Evolutionary conservation across 2,329 filamentous ascomycete genomes (phyloP), one percentile per base, ranked within the genome.

Genomic region (Talaromyces atroroseus): DNA sequence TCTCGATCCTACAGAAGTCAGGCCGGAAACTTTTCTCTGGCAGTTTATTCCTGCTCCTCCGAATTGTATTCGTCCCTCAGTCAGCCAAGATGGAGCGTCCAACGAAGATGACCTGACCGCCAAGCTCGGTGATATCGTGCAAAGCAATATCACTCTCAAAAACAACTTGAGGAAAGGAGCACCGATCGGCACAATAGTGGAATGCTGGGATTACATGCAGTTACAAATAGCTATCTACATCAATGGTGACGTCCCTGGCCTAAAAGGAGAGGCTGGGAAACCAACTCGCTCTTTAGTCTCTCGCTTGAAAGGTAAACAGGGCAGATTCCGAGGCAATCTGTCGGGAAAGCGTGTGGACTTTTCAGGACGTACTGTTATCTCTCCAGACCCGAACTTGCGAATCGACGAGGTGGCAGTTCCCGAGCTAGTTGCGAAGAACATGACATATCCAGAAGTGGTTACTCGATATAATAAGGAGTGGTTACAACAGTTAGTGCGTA

Each of bases 341-440:
- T 97, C 92, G 0, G 94, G 94, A 69, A 99, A 99, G 74, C 92
- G 94, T 81, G 94, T 99, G 54, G 92, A 99, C 70, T 99, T 97
- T 73, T 99, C 94, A 11, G 94, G 91, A 18, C 86, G 94, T 71
- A 99, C 94, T 0, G 94, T 99, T 72, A 99, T 99, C 72, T 96
- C 92, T 0, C 94, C 94, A 0, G 94, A 99, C 72, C 94, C 94
- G 2, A 99, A 99, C 65, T 73, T 99, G 49, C 86, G 88, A 18
- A 90, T 99, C 61, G 90, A 97, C 63, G 86, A 99, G 72, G 94
- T 99, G 36, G 92, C 92, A 4, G 87, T 99, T 29, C 94, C 94
- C 0, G 80, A 88, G 59, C 80, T 95, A 18, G 92, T 99, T n/a
- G 94, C 94, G 4, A 95, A 90, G 74, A 96, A 95, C 68, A 80